Percentiles rank a stretch among this genome's conserved stretches.
Conservation (phyloP, 2,329 filamentous ascomycete genomes). For the Chaetothyriales sp. region DNA sequence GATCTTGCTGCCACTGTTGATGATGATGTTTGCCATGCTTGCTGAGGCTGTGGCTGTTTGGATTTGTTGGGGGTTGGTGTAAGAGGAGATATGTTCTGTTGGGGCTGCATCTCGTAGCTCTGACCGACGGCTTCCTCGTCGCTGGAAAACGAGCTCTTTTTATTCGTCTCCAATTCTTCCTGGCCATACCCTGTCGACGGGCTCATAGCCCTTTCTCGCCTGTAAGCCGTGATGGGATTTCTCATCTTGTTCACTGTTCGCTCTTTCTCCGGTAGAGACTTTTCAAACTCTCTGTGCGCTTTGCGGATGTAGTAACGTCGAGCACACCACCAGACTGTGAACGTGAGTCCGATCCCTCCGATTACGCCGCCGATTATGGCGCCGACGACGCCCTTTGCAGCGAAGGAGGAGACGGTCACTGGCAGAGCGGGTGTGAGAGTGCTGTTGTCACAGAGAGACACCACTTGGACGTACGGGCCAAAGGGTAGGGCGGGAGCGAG, state of each 20-base stretch:
- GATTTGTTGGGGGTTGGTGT: background rate
- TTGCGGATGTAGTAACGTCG: background rate
- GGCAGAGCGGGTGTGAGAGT: conserved; percentile 20
- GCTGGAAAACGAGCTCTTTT: background rate
- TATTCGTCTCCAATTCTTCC: background rate
- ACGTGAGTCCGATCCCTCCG: conserved; percentile 18
- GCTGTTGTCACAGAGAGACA: conserved; percentile 27
- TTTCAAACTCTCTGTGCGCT: conserved; percentile 1
- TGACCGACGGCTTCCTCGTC: background rate
- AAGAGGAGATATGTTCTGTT: background rate
- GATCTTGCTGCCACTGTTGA: too few relatives aligned
- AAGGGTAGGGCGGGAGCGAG: conserved; percentile 28
- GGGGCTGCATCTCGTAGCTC: background rate
- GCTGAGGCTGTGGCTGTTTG: background rate
- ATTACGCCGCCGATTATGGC: conserved; percentile 21
- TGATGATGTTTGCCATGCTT: background rate
- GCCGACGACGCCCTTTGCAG: conserved; percentile 12
- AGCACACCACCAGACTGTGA: conserved; percentile 8
- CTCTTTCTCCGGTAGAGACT: background rate
- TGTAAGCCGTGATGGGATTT: background rate
- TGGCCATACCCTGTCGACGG: background rate
- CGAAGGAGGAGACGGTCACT: conserved; percentile 9
- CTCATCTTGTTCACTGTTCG: background rate
- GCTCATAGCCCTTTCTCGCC: background rate
- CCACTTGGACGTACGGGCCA: conserved; percentile 29